A percentile compares a stretch with the other conserved stretches of the same genome.
These are phyloP conservation scores for Conticribra guillardii DNA, from an alignment of 108 stramenopile genomes.

Conservation along the genomic window DNA sequence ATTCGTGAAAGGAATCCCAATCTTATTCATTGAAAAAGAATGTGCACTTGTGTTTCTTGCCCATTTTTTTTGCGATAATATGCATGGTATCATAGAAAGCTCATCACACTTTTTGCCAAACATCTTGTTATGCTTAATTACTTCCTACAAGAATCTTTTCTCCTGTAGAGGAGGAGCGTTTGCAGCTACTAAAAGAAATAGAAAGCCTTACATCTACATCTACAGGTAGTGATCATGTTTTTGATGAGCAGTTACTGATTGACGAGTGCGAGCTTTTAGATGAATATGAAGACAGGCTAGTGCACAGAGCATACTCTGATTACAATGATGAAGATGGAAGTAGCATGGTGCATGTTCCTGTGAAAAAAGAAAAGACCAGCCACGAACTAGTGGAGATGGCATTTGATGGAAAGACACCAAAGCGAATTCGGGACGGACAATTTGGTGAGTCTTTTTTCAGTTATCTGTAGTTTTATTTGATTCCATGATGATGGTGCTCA, in stretches of 20 bases:
- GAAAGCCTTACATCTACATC: slow-evolving; percentile 2
- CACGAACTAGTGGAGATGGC: slow-evolving; percentile 76
- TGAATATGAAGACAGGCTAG: slow-evolving; percentile 44
- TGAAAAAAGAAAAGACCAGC: slow-evolving; percentile 57
- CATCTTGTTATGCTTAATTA: too few species aligned
- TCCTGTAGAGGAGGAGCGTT: slow-evolving; percentile 64
- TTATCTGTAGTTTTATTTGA: not conserved
- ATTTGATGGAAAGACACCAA: slow-evolving; percentile 59
- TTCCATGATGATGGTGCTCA: not conserved
- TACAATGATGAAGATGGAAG: slow-evolving; percentile 14
- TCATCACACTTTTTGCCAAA: too few species aligned
- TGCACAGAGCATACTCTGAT: slow-evolving; percentile 9
- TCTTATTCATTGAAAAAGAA: too few species aligned
- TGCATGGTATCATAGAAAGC: too few species aligned
- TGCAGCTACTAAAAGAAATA: slow-evolving; percentile 31
- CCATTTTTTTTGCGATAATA: too few species aligned
- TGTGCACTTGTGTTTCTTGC: not conserved
- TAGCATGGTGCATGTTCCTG: slow-evolving; percentile 8
- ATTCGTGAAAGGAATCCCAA: too few species aligned
- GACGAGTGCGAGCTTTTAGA: slow-evolving; percentile 87
- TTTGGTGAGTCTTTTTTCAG: slow-evolving; percentile 49
- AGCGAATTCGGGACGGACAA: slow-evolving; percentile 72
- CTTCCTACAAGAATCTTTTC: slow-evolving; percentile 60
- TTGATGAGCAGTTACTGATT: slow-evolving; percentile 26
- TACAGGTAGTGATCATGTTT: not conserved